phyloP scores from a whole-genome alignment of 2,329 filamentous ascomycete genomes.

The Alternaria novae-zelandiae region DNA sequence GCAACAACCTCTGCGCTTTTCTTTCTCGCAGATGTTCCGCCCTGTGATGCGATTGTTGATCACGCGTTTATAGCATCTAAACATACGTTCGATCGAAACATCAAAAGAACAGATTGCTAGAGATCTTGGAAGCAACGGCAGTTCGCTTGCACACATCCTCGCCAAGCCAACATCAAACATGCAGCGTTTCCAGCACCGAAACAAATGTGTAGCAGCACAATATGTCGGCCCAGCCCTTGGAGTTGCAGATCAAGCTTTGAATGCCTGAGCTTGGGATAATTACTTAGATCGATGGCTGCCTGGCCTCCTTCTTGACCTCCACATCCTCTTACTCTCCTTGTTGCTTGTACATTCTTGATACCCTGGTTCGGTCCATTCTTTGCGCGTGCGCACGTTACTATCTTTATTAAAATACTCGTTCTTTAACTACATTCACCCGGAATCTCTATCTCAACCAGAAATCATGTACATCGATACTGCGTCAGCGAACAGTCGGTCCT shows the following conservation, averaged over 20 bases:
- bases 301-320: constrained; percentile 14
- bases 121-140: background rate
- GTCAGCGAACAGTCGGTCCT: constrained; percentile 35
- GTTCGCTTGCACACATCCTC: constrained; percentile 1
- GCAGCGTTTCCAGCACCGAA: constrained; percentile 34
- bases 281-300: constrained; percentile 21
- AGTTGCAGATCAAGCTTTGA: constrained; percentile 17
- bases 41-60: background rate
- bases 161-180: constrained; percentile 30
- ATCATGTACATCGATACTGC: constrained; percentile 44
- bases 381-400: constrained; percentile 3
- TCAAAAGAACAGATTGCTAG: background rate
- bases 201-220: constrained; percentile 31
- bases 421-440: too few relatives aligned
- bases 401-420: background rate
- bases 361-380: background rate
- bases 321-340: constrained; percentile 1
- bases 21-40: too few relatives aligned
- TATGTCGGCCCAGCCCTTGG: constrained; percentile 6
- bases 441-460: background rate
- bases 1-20: background rate
- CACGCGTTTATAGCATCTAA: background rate
- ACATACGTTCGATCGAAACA: background rate
- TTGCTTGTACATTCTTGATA: constrained; percentile 2
- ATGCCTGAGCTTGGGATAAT: constrained; percentile 12